Evolutionary conservation across 2,329 filamentous ascomycete species (phyloP).

Genomic region (Thielaviopsis ethacetica): DNA sequence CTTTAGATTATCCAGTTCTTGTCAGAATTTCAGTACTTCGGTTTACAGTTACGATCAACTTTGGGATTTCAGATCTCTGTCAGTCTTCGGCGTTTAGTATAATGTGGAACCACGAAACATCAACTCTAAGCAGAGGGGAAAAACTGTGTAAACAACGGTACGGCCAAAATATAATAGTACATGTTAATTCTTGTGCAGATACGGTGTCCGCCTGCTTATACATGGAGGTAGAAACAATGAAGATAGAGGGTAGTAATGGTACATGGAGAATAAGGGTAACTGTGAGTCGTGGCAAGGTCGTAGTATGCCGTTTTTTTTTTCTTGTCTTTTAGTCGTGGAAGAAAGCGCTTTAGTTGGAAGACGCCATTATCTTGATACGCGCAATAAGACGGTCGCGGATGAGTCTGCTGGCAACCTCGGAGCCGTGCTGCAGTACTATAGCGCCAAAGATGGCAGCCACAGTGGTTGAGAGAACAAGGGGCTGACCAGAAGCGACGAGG

Average conservation of each 20-base stretch:
- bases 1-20: too few relatives aligned
- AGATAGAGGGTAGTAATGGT: background rate
- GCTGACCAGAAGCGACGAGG: conserved; percentile 54
- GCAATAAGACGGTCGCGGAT: conserved; percentile 59
- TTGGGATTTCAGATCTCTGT: background rate
- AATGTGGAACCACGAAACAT: background rate
- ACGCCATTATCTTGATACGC: conserved; percentile 3
- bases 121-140: background rate
- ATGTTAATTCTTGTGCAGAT: background rate
- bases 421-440: conserved; percentile 74
- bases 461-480: conserved; percentile 58
- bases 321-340: background rate
- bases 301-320: background rate
- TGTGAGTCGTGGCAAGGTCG: background rate
- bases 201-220: background rate
- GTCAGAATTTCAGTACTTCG: too few relatives aligned
- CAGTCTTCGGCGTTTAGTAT: background rate
- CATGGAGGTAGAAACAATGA: background rate
- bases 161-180: background rate
- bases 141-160: background rate
- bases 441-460: conserved; percentile 80
- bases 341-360: background rate
- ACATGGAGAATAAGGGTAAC: background rate
- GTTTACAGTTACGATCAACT: background rate
- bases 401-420: conserved; percentile 56